These are phyloP conservation scores for Penicillium freii DNA, from an alignment of 2,329 filamentous ascomycete species.

Conservation along the genomic window DNA sequence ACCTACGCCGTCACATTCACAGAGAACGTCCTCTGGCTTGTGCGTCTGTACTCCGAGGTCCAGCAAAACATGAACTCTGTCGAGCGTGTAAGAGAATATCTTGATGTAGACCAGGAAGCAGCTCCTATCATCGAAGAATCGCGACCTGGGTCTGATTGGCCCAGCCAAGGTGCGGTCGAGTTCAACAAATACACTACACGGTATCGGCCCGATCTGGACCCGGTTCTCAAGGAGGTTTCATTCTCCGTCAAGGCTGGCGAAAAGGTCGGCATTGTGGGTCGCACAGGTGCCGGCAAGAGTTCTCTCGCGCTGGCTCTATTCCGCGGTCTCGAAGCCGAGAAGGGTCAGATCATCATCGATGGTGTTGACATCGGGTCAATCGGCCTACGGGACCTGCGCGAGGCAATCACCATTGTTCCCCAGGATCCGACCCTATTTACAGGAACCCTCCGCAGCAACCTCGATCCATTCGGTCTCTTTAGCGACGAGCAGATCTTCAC, in stretches of 20 bases:
- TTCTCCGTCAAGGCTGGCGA: slow-evolving; percentile 84
- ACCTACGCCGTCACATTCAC: slow-evolving; percentile 97
- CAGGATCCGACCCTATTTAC: slow-evolving; percentile 92
- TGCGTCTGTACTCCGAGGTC: slow-evolving; percentile 88
- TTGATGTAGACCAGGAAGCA: slow-evolving; percentile 94
- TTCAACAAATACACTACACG: slow-evolving; percentile 87
- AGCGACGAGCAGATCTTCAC: slow-evolving; percentile 88
- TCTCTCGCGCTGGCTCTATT: slow-evolving; percentile 91
- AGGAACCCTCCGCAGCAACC: slow-evolving; percentile 84
- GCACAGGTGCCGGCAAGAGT: slow-evolving; percentile 95
- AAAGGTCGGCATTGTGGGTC: slow-evolving; percentile 93
- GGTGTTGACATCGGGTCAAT: slow-evolving; percentile 86
- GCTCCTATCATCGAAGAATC: slow-evolving; percentile 72
- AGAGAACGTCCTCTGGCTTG: slow-evolving; percentile 94
- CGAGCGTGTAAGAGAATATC: slow-evolving; percentile 94
- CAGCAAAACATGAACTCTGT: slow-evolving; percentile 99
- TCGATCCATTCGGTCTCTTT: slow-evolving; percentile 88
- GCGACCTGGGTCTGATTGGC: slow-evolving; percentile 78
- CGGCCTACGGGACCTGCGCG: slow-evolving; percentile 86
- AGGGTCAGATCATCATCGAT: slow-evolving; percentile 86
- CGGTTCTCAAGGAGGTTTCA: slow-evolving; percentile 76
- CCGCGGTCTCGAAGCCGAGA: slow-evolving; percentile 86
- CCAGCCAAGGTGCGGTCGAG: slow-evolving; percentile 77
- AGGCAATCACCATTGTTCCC: slow-evolving; percentile 94
- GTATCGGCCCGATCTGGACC: slow-evolving; percentile 83